Evolutionary conservation across 2,329 filamentous ascomycete species (phyloP), one percentile per base, ranked within the genome.

Genomic region (Calonectria pseudoreteaudii): DNA sequence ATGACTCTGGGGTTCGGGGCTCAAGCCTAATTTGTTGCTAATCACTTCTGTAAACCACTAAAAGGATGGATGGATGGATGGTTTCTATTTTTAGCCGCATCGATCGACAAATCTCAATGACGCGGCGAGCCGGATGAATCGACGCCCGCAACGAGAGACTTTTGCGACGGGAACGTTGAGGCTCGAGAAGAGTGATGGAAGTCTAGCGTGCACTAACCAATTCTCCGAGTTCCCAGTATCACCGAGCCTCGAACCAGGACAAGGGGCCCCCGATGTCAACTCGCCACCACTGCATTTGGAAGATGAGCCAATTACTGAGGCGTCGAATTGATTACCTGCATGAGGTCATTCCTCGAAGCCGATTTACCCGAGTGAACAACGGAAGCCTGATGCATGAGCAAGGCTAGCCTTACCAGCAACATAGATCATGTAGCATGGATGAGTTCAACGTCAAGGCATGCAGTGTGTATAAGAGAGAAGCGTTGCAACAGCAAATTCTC

Each of bases 281-380:
- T 23, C 56, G 6, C 56, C 23, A 28, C 34, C 23, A 13, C n/a
- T 41, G 34, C 41, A 65, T 14, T 6, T 18, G 38, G 60, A 49
- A 34, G 20, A 34, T n/a, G 60, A 49, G 60, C 28, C 38, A 49
- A 65, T 65, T 65, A 44, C 26, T 31, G 38, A 34, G 3, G 38
- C 60, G 18, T 49, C 60, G 13, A 65, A 65, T 65, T 53, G 31
- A 67, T 30, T 56, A 28, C 65, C 31, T 67, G 47, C 65, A 67
- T 67, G 65, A 53, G 65, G 65, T 44, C 47, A 44, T 30, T 18
- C 23, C 14, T 6, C 20, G 65, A 44, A 34, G 65, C 65, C 65
- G 65, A 53, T 7, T 53, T 67, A 67, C 31, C 65, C 65, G 65
- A 10, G 13, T 28, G 20, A 30, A 9, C n/a, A 34, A 66, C 34